Percentiles rank a stretch among this genome's conserved stretches.
phyloP scores from a whole-genome alignment of 148 eudicot species.

The Cornus kousa region DNA sequence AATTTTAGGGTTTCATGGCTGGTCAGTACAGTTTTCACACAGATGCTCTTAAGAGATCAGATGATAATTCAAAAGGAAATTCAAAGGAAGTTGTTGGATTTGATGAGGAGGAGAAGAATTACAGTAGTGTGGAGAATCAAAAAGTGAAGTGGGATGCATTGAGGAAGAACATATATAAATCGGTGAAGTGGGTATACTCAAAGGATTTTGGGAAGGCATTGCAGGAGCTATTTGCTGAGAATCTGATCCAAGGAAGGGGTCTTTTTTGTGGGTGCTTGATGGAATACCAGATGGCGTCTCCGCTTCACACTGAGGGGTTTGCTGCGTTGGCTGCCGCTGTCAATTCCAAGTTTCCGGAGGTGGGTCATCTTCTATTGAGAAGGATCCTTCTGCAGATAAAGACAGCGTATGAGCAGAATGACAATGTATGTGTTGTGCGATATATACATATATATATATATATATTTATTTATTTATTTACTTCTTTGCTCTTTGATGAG shows the following conservation, averaged over 20 bases:
- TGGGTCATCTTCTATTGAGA: conserved; percentile 62
- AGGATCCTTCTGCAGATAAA: conserved; percentile 62
- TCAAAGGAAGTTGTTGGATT: too few relatives aligned
- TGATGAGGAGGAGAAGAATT: conserved; percentile 22
- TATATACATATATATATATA: too few relatives aligned
- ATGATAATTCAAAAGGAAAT: too few relatives aligned
- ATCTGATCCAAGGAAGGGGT: conserved; percentile 67
- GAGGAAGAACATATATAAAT: conserved; percentile 66
- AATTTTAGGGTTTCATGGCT: too few relatives aligned
- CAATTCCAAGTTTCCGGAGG: conserved; percentile 65
- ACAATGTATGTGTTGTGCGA: conserved; percentile 36
- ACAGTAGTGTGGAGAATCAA: conserved; percentile 24
- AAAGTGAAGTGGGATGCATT: conserved; percentile 76
- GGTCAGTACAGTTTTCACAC: too few relatives aligned
- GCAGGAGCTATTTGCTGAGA: conserved; percentile 62
- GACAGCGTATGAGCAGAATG: conserved; percentile 68
- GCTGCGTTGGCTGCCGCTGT: conserved; percentile 72
- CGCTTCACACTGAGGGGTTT: conserved; percentile 64
- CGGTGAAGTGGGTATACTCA: conserved; percentile 67
- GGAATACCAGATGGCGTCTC: conserved; percentile 79
- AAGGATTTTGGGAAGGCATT: conserved; percentile 57
- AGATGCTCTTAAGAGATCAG: too few relatives aligned
- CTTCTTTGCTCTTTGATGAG: neutral
- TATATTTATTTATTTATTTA: too few relatives aligned
- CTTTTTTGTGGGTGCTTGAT: conserved; percentile 67